These are phyloP conservation scores for Fusarium neocosmosporiellum DNA, from an alignment of 2,329 filamentous ascomycete genomes.

Conservation along the genomic window DNA sequence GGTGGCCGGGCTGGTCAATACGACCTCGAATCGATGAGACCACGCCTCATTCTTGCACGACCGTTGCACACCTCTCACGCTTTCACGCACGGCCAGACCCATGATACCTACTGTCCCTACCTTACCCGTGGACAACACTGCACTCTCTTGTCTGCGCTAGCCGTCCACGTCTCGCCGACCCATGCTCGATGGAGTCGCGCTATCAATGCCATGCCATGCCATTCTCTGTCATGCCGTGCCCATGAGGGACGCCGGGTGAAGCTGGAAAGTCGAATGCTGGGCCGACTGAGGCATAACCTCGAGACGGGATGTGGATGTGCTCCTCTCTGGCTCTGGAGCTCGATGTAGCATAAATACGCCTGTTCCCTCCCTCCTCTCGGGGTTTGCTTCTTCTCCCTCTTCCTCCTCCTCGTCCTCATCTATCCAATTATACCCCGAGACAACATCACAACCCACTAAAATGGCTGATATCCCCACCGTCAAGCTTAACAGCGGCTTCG, in stretches of 20 bases:
- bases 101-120: conserved; percentile 23
- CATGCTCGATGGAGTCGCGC: conserved; percentile 28
- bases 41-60: conserved; percentile 18
- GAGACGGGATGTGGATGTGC: conserved; percentile 20
- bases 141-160: background rate
- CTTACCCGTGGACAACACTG: background rate
- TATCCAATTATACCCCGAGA: conserved; percentile 10
- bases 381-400: conserved; percentile 15
- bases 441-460: conserved; percentile 35
- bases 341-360: conserved; percentile 34
- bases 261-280: background rate
- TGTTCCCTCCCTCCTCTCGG: conserved; percentile 20
- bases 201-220: conserved; percentile 36
- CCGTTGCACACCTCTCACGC: conserved; percentile 22
- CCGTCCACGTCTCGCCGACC: conserved; percentile 16
- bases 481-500: conserved; percentile 72
- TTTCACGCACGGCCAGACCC: conserved; percentile 25
- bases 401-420: conserved; percentile 10
- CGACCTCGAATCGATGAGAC: conserved; percentile 21
- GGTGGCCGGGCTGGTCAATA: conserved; percentile 15
- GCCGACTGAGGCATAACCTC: conserved; percentile 1
- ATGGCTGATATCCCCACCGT: conserved; percentile 58
- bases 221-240: conserved; percentile 26
- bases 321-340: conserved; percentile 11
- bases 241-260: conserved; percentile 29